phyloP scores from a whole-genome alignment of 805 yeast genomes.

The Wickerhamiella bombiphila region DNA sequence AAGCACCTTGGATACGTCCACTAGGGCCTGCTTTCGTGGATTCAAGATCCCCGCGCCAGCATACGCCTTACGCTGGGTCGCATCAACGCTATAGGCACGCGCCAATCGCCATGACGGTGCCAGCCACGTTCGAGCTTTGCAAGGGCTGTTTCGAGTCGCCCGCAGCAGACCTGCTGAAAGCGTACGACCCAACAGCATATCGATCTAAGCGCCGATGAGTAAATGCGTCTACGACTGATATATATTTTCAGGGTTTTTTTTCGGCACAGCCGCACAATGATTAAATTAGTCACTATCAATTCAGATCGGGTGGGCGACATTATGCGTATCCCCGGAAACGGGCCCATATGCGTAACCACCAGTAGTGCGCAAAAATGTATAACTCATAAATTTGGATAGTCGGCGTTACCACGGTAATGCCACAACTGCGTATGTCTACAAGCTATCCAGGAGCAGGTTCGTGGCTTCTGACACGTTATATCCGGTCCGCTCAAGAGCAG shows the following conservation, averaged over 20 bases:
- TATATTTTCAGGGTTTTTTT: too few relatives aligned
- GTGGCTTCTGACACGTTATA: conserved; percentile 84
- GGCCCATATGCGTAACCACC: too few relatives aligned
- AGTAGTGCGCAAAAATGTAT: too few relatives aligned
- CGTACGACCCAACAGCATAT: background rate
- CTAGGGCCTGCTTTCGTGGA: conserved; percentile 31
- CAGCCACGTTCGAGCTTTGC: conserved; percentile 11
- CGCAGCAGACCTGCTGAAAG: conserved; percentile 5
- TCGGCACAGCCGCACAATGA: too few relatives aligned
- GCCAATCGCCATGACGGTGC: conserved; percentile 3
- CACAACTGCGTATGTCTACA: background rate
- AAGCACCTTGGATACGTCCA: conserved; percentile 73
- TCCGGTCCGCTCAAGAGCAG: conserved; percentile 51
- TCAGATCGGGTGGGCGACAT: too few relatives aligned
- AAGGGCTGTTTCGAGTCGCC: conserved; percentile 16
- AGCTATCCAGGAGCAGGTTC: conserved; percentile 54
- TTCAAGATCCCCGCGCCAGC: conserved; percentile 28
- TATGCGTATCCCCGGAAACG: too few relatives aligned
- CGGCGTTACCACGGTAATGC: too few relatives aligned
- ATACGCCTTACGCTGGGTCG: conserved; percentile 14
- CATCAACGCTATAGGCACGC: background rate
- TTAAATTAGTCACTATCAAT: too few relatives aligned
- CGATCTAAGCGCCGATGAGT: background rate
- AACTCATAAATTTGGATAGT: too few relatives aligned
- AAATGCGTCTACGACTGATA: too few relatives aligned